Conservation (phyloP, 108 stramenopile species). For the Pseudonitzschia pungens region DNA sequence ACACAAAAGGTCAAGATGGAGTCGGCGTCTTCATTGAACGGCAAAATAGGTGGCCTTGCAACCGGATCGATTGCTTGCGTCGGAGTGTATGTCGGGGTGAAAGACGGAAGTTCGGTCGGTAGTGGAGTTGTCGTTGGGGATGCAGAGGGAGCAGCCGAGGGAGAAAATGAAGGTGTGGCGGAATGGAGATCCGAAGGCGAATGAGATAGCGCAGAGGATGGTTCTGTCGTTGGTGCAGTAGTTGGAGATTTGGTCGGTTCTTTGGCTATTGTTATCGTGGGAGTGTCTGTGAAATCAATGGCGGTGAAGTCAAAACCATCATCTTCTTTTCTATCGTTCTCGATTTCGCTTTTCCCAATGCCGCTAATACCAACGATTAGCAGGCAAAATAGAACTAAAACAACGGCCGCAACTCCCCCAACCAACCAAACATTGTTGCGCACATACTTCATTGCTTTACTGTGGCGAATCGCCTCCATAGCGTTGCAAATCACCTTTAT, state of each 20-base stretch:
- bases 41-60: constrained; percentile 8
- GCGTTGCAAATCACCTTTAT: too few species aligned
- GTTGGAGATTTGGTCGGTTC: background rate
- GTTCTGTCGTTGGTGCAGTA: background rate
- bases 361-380: background rate
- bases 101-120: constrained; percentile 7
- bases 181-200: constrained; percentile 1
- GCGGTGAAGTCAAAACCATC: constrained; percentile 1
- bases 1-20: constrained; percentile 30
- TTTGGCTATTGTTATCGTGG: background rate
- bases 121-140: background rate
- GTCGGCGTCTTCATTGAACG: constrained; percentile 6
- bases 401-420: background rate
- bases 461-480: too few species aligned
- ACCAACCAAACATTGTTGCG: background rate
- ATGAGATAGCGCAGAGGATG: background rate
- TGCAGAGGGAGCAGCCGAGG: background rate
- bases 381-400: background rate
- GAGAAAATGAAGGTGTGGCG: background rate
- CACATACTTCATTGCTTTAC: background rate
- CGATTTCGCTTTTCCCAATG: background rate
- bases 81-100: constrained; percentile 16
- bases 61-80: constrained; percentile 10
- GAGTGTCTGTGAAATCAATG: background rate
- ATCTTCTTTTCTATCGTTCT: background rate